Base-by-base conservation (phyloP, 805 yeast species). In the Teunomyces stri region DNA sequence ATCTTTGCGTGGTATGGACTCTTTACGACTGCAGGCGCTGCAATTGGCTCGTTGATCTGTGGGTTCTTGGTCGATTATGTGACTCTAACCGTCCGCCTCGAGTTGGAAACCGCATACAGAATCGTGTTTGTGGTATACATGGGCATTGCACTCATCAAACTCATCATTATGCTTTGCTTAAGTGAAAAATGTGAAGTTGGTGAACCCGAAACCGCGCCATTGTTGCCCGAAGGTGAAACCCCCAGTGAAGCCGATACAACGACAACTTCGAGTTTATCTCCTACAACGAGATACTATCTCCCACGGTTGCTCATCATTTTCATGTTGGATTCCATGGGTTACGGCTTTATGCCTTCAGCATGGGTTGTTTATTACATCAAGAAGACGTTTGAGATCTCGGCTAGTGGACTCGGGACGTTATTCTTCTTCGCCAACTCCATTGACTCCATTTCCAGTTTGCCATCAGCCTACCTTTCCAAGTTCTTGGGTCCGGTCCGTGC, bases 321-420 rank as follows among this genome's bases (percentile, higher is more conserved):
- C 60, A 87, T 88, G 82, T 59, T 88, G 27, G 97, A 90, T 64
- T 89, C 96, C 1, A 75, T 90, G 43, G 97, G 96, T 0, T 82
- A 81, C 52, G 96, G 97, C 1, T 86, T 90, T 64, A 86, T 89
- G 89, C 84, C 96, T 2, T 74, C 83, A 39, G 85, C 96, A 1
- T 91, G 97, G 97, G 75, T 86, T 37, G 89, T 89, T 34, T 90
- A 85, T 61, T 90, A 87, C 65, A 84, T 88, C 70, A 79, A 81
- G 47, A 76, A 74, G 30, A 64, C 70, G 11, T 89, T 84, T 55
- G 53, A 62, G 1, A 65, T 81, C 25, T 63, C 82, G 1, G 81
- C 90, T 3, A 67, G 83, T 0, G 64, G 74, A 0, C 66, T 89
- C 40, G 96, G 96, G 4, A 53, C 76, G 1, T 67, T 89, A 25